These are phyloP conservation scores for Pseudocercospora cruenta DNA, from an alignment of 2,329 filamentous ascomycete species.

Conservation along the genomic window DNA sequence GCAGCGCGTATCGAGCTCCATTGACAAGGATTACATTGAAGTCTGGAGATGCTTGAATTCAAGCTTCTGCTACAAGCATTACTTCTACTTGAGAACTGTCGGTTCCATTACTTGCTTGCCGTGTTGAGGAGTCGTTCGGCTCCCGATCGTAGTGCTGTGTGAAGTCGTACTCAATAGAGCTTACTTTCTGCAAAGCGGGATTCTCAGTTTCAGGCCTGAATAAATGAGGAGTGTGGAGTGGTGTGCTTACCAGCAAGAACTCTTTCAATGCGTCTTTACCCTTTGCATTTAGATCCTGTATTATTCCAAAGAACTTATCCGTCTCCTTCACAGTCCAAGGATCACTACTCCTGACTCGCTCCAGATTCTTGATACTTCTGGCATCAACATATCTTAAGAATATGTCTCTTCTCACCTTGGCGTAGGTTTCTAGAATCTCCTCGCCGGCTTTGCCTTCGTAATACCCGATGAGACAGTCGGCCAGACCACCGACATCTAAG, in stretches of 20 bases:
- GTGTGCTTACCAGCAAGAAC: conserved; percentile 29
- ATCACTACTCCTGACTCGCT: conserved; percentile 27
- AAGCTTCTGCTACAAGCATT: too few species aligned
- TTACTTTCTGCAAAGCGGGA: neutral
- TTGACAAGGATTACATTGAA: neutral
- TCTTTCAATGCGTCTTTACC: conserved; percentile 28
- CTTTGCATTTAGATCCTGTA: conserved; percentile 27
- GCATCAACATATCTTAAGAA: conserved; percentile 43
- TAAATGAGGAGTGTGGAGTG: neutral
- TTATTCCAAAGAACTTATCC: conserved; percentile 31
- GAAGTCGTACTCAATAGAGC: conserved; percentile 7
- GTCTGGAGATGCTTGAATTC: neutral
- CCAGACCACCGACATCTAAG: conserved; percentile 33
- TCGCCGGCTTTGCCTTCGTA: conserved; percentile 27
- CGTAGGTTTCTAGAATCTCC: conserved; percentile 42
- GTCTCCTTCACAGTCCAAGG: conserved; percentile 33
- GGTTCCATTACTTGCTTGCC: neutral
- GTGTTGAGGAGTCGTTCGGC: neutral
- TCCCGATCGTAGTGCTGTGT: neutral
- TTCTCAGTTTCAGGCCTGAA: neutral
- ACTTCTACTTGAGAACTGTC: neutral
- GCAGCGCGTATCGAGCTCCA: neutral
- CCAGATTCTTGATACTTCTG: conserved; percentile 29
- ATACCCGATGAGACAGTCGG: conserved; percentile 31
- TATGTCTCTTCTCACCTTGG: conserved; percentile 38